Conservation (phyloP, 192 early-diverging fungal genomes). For the Funneliformis geosporum region DNA sequence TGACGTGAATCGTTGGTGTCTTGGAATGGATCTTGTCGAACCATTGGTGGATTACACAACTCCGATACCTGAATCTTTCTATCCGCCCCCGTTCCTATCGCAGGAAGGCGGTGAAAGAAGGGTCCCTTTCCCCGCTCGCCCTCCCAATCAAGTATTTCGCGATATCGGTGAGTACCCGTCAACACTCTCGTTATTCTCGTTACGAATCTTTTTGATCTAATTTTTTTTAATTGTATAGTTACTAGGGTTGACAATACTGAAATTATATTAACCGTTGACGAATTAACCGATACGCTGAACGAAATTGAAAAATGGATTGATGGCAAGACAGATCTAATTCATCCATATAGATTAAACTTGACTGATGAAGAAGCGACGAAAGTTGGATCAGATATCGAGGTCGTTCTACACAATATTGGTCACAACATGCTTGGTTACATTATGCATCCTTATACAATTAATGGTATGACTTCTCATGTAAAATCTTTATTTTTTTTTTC, state of each 20-base stretch:
- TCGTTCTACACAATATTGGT: conserved; percentile 1
- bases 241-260: not conserved
- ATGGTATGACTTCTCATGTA: not conserved
- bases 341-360: not conserved
- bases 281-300: not conserved
- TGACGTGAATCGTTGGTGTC: not conserved
- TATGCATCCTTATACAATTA: conserved; percentile 11
- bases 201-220: not conserved
- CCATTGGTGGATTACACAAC: not conserved
- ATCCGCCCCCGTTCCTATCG: not conserved
- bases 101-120: not conserved
- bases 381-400: not conserved
- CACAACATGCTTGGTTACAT: not conserved
- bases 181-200: not conserved
- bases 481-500: not conserved
- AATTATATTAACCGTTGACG: not conserved
- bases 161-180: not conserved
- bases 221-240: not conserved
- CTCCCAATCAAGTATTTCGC: not conserved
- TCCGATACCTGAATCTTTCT: conserved; percentile 10
- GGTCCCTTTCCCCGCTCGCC: not conserved
- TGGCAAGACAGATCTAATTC: too few species aligned
- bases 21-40: not conserved
- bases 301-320: not conserved
- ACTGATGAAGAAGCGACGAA: not conserved